Evolutionary conservation across 225 moss, liverwort and hornwort genomes (phyloP).

Genomic region (Polytrichum formosum): DNA sequence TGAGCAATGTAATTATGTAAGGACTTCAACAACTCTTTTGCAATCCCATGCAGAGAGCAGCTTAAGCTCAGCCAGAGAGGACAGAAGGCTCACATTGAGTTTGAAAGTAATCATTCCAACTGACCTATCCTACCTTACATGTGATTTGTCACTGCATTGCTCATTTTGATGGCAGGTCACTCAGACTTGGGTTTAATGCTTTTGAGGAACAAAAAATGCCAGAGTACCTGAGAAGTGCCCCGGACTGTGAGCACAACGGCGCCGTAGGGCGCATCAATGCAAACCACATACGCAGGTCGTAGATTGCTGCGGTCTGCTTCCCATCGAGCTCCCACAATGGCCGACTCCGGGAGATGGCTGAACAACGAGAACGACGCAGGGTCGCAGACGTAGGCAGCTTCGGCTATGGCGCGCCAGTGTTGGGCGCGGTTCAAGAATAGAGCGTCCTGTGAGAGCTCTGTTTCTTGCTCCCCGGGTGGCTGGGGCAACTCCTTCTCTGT

Average conservation of each 20-base stretch:
- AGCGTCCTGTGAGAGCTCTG: constrained; percentile 27
- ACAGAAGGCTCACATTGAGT: too few relatives aligned
- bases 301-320: constrained; percentile 28
- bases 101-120: not conserved
- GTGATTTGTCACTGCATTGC: too few relatives aligned
- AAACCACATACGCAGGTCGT: constrained; percentile 54
- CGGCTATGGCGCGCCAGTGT: constrained; percentile 52
- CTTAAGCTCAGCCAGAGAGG: too few relatives aligned
- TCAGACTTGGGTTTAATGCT: too few relatives aligned
- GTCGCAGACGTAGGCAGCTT: constrained; percentile 51
- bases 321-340: constrained; percentile 41
- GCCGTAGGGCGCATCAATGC: constrained; percentile 45
- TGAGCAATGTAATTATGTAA: not conserved
- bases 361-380: constrained; percentile 54
- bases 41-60: too few relatives aligned
- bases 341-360: constrained; percentile 45
- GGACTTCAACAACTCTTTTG: too few relatives aligned
- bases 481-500: constrained; percentile 48
- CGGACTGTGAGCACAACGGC: constrained; percentile 59
- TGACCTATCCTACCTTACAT: too few relatives aligned
- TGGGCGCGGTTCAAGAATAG: constrained; percentile 49
- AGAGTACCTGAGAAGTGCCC: constrained; percentile 48
- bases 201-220: not conserved
- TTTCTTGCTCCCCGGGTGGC: constrained; percentile 38
- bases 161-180: too few relatives aligned